These are phyloP conservation scores for Mycena belliarum DNA, from an alignment of 768 basidiomycete genomes.

Conservation along the genomic window DNA sequence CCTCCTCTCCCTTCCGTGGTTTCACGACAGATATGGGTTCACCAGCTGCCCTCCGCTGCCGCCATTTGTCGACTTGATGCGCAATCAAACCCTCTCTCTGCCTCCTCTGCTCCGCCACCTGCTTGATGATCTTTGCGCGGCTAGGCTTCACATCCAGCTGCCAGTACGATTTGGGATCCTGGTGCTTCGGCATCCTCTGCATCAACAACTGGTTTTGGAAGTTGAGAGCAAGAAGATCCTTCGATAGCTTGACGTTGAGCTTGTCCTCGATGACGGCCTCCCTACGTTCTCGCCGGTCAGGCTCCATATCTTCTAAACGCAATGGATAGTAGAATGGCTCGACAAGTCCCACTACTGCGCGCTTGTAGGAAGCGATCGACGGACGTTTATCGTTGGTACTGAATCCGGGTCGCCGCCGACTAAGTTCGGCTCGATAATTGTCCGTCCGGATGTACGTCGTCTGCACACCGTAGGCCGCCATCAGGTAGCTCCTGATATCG, in stretches of 20 bases:
- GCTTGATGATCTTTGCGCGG: slow-evolving; percentile 19
- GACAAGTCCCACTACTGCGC: slow-evolving; percentile 86
- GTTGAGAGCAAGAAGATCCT: slow-evolving; percentile 39
- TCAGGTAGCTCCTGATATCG: slow-evolving; percentile 85
- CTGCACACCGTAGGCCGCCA: slow-evolving; percentile 81
- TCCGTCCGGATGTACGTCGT: slow-evolving; percentile 96
- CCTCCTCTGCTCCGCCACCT: slow-evolving; percentile 10
- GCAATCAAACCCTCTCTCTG: slow-evolving; percentile 10
- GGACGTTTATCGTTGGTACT: slow-evolving; percentile 42
- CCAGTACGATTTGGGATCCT: slow-evolving; percentile 11
- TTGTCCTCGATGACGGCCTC: slow-evolving; percentile 64
- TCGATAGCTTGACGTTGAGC: slow-evolving; percentile 48
- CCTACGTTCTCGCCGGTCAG: slow-evolving; percentile 52
- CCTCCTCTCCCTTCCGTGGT: neutral
- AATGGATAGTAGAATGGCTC: slow-evolving; percentile 94
- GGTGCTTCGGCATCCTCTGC: slow-evolving; percentile 36
- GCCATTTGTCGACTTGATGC: slow-evolving; percentile 16
- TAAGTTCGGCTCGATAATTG: slow-evolving; percentile 70
- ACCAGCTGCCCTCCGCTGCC: slow-evolving; percentile 16
- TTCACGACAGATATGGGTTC: neutral
- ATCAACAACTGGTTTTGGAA: slow-evolving; percentile 35
- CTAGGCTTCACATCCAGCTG: slow-evolving; percentile 12
- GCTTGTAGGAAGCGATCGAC: slow-evolving; percentile 62
- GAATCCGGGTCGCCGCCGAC: slow-evolving; percentile 30
- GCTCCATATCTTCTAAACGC: slow-evolving; percentile 74